Conservation (phyloP, 2,329 filamentous ascomycete genomes). For the Trichoderma aggressivum region DNA sequence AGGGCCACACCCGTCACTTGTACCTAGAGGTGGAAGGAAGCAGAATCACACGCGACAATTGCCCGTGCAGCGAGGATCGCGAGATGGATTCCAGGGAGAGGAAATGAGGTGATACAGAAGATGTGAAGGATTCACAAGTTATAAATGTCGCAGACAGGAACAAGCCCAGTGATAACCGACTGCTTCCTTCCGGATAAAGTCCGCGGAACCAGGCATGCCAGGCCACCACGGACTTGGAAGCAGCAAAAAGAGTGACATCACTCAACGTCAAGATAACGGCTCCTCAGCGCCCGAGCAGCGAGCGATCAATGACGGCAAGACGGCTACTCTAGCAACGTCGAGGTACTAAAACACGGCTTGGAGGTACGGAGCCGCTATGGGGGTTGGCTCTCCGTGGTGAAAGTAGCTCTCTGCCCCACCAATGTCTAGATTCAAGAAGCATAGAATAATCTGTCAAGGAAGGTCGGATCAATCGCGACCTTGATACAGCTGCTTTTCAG, state of each 20-base stretch:
- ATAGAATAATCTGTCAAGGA: neutral
- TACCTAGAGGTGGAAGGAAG: neutral
- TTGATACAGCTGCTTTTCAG: neutral
- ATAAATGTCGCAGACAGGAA: constrained; percentile 12
- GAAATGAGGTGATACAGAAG: neutral
- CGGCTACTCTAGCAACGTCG: neutral
- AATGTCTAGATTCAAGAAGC: neutral
- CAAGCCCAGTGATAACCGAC: neutral
- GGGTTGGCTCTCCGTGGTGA: neutral
- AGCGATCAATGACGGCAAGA: neutral
- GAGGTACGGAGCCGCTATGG: neutral
- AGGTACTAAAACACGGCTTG: neutral
- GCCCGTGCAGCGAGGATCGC: neutral
- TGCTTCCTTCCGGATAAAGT: neutral
- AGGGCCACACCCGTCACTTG: neutral
- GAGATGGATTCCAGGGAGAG: neutral
- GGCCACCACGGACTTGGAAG: neutral
- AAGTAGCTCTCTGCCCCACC: constrained; percentile 8
- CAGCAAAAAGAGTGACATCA: constrained; percentile 14
- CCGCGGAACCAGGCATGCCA: neutral
- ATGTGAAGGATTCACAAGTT: neutral
- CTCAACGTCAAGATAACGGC: constrained; percentile 3
- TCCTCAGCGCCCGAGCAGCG: neutral
- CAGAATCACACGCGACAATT: constrained; percentile 1
- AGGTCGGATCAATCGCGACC: neutral